These are phyloP conservation scores for Fistulifera solaris DNA, from an alignment of 108 stramenopile genomes.

Conservation along the genomic window DNA sequence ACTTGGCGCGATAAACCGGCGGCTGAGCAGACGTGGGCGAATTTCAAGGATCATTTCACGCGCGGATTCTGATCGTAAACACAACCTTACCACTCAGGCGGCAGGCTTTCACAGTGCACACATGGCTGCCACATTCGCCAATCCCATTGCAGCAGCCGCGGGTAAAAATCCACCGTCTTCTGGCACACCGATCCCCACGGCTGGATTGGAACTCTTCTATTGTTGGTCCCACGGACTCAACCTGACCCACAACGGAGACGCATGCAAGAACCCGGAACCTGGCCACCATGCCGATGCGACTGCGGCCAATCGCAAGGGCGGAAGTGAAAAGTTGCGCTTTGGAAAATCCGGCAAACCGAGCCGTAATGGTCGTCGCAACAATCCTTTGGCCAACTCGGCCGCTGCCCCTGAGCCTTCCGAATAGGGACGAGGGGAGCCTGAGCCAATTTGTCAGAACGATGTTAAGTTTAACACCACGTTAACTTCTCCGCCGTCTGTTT, in stretches of 20 bases:
- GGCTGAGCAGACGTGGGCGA: not conserved
- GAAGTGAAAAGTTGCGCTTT: not conserved
- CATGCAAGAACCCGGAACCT: not conserved
- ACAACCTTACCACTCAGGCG: not conserved
- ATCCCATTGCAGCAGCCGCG: slow-evolving; percentile 5
- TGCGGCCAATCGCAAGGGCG: not conserved
- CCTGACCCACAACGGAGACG: slow-evolving; percentile 9
- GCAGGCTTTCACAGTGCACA: not conserved
- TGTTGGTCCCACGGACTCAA: too few relatives aligned
- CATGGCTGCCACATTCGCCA: slow-evolving; percentile 1
- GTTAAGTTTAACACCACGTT: not conserved
- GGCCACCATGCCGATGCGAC: slow-evolving; percentile 4
- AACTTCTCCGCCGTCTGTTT: not conserved
- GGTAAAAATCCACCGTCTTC: too few relatives aligned
- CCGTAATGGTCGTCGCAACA: too few relatives aligned
- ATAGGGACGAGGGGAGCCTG: not conserved
- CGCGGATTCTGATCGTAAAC: not conserved
- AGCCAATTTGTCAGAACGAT: not conserved
- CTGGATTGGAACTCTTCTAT: too few relatives aligned
- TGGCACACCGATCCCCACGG: too few relatives aligned
- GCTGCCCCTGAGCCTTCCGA: too few relatives aligned
- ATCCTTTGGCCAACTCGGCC: too few relatives aligned
- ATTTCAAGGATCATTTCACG: slow-evolving; percentile 8
- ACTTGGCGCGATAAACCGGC: not conserved
- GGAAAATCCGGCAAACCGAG: not conserved